Base-by-base conservation (phyloP, 306 rosid species). In the Cucumis melo region DNA sequence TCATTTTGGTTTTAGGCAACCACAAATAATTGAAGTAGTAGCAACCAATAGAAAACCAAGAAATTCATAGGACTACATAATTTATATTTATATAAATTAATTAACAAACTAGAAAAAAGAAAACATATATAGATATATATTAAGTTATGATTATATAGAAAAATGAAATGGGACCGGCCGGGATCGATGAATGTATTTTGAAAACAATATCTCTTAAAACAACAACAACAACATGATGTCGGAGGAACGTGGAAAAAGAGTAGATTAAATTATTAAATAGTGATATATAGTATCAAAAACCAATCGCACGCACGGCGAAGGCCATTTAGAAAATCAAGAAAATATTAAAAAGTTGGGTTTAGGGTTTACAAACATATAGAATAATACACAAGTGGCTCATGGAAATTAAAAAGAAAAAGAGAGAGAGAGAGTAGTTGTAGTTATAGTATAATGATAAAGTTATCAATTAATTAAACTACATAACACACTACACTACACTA, bases 11-110 rank as follows among this genome's bases (percentile, higher is more conserved):
- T 51, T 73, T 29, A n/a, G 36, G 15, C 17, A 51, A 44, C 68
- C 82, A 36, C 89, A 86, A 84, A 91, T 87, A 86, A 91, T 87
- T 88, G 93, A 87, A 80, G 78, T 71, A 51, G n/a, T 81, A 46
- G 54, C 38, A 76, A 61, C 81, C 84, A 85, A 85, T 83, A 67
- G 67, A 71, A 44, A 71, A 42, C 51, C 39, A 4, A 54, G 53
- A 46, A 46, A 46, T 42, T 2, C 3, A 32, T 32, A 32, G 36
- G 36, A 32, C 4, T 32, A 32, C 1, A 27, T 27, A 1, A 2
- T 27, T 27, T 27, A 27, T 32, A 32, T 27, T 27, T 32, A 32
- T 32, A 32, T 32, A 5, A 32, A 32, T 14, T 14, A 48, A 14
- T 2, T 13, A 14, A 5, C 5, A 32, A 48, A 12, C 4, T 14